phyloP scores from a whole-genome alignment of 805 yeast genomes.

The Candida endomychidarum region DNA sequence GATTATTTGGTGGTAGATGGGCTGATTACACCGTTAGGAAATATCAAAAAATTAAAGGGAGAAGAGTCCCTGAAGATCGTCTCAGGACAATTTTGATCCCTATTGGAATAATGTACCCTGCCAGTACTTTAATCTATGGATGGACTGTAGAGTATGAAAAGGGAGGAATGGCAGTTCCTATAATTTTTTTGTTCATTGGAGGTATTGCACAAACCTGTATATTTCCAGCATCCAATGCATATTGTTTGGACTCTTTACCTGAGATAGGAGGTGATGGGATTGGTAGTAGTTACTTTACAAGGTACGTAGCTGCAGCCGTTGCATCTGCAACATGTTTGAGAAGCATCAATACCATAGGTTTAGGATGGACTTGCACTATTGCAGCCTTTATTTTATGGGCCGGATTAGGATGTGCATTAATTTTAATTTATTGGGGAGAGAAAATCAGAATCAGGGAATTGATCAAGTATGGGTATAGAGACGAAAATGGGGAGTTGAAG shows the following conservation, averaged over 20 bases:
- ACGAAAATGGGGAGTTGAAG: not conserved
- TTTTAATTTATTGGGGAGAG: slow-evolving; percentile 42
- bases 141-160: slow-evolving; percentile 49
- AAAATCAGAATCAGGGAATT: slow-evolving; percentile 26
- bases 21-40: slow-evolving; percentile 50
- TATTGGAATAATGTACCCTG: slow-evolving; percentile 47
- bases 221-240: slow-evolving; percentile 55
- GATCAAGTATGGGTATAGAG: slow-evolving; percentile 19
- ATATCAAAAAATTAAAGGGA: slow-evolving; percentile 42
- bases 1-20: slow-evolving; percentile 51
- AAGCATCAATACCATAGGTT: slow-evolving; percentile 48
- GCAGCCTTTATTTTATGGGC: slow-evolving; percentile 43
- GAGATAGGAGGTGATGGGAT: slow-evolving; percentile 55
- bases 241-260: slow-evolving; percentile 60
- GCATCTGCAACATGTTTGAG: slow-evolving; percentile 50
- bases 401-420: slow-evolving; percentile 33
- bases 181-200: slow-evolving; percentile 46
- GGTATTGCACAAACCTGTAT: slow-evolving; percentile 53
- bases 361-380: slow-evolving; percentile 57
- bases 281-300: slow-evolving; percentile 50
- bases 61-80: slow-evolving; percentile 54
- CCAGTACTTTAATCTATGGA: slow-evolving; percentile 49
- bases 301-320: slow-evolving; percentile 52
- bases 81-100: slow-evolving; percentile 40
- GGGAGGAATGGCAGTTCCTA: slow-evolving; percentile 58